Conservation (phyloP, 306 rosid genomes). For the Quercus robur region DNA sequence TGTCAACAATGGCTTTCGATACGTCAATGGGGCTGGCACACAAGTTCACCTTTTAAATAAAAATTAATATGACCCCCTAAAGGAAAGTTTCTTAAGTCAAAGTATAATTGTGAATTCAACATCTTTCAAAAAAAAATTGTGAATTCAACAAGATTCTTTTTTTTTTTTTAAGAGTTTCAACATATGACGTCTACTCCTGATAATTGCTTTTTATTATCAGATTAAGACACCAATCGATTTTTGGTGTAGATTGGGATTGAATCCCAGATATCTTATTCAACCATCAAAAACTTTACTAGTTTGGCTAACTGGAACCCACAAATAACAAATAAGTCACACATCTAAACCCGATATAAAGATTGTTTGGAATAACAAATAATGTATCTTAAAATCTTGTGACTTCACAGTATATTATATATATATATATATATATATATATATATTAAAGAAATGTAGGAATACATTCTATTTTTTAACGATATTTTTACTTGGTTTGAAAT, state of each 20-base stretch:
- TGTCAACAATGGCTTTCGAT: too few species aligned
- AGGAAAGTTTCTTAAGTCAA: not conserved
- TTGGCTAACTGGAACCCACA: rapidly evolving
- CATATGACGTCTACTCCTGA: rapidly evolving
- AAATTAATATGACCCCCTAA: not conserved
- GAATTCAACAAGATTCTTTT: too few species aligned
- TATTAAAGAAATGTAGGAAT: too few species aligned
- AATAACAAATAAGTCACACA: not conserved
- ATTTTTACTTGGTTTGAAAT: too few species aligned
- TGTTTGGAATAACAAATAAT: too few species aligned
- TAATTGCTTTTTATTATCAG: rapidly evolving
- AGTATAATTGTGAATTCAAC: not conserved
- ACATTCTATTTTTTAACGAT: too few species aligned
- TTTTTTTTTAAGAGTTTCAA: too few species aligned
- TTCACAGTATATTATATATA: too few species aligned
- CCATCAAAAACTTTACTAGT: rapidly evolving
- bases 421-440: too few species aligned
- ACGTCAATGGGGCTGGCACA: too few species aligned
- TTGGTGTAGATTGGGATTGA: rapidly evolving
- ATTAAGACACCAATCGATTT: too few species aligned
- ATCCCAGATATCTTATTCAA: rapidly evolving
- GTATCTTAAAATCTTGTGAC: too few species aligned
- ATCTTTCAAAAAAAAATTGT: not conserved
- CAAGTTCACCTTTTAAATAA: not conserved
- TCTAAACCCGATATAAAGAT: not conserved